Percentiles rank a stretch among this genome's conserved stretches.
Conservation (phyloP, 1,284 basidiomycete species). For the Rhodotorula sp. region DNA sequence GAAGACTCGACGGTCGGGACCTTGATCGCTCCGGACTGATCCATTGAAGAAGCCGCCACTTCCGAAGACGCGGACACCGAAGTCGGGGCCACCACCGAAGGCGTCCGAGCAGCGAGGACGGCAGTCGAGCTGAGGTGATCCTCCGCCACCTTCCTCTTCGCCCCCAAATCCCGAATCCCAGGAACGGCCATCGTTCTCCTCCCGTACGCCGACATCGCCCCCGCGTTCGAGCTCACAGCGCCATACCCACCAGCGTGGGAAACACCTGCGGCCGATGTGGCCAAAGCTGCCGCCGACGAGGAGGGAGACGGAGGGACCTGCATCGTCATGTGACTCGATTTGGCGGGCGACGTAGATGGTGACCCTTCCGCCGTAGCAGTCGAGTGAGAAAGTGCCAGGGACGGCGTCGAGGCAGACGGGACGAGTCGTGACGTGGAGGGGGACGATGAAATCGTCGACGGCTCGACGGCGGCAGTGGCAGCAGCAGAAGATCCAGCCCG, state of each 20-base stretch:
- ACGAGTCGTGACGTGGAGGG: not conserved
- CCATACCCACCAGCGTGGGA: not conserved
- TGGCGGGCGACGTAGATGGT: not conserved
- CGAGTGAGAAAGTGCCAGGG: not conserved
- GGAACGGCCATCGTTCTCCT: constrained; percentile 26
- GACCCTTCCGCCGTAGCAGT: not conserved
- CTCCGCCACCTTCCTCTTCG: constrained; percentile 16
- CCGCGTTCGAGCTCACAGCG: not conserved
- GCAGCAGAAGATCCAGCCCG: not conserved
- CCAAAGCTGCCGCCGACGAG: not conserved
- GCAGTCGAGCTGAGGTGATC: constrained; percentile 18
- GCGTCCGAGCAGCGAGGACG: not conserved
- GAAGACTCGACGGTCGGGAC: not conserved
- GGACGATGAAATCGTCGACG: not conserved
- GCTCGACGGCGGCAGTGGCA: not conserved
- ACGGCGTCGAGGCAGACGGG: constrained; percentile 7
- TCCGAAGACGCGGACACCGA: not conserved
- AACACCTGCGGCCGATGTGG: not conserved
- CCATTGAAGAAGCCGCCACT: not conserved
- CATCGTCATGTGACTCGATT: not conserved
- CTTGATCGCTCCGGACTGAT: not conserved
- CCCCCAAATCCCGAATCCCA: constrained; percentile 17
- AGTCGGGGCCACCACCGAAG: not conserved
- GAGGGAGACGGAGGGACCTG: not conserved
- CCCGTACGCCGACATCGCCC: not conserved